phyloP scores from a whole-genome alignment of 1,284 basidiomycete species.

The Psilocybe mexicana region DNA sequence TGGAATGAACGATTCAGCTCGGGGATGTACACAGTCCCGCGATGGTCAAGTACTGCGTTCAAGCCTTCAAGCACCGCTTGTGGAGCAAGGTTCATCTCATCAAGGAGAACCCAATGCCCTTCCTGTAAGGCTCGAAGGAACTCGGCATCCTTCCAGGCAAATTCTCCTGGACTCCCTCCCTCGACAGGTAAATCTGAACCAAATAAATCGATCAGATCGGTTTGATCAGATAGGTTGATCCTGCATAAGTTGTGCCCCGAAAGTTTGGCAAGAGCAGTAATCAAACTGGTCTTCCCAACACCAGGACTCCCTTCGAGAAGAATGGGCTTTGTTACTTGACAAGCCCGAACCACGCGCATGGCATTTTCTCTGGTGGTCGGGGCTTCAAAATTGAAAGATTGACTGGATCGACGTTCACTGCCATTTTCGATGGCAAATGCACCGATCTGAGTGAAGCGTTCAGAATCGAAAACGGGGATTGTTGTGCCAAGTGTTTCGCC shows the following conservation, averaged over 20 bases:
- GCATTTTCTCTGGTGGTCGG: slow-evolving; percentile 91
- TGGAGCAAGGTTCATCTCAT: slow-evolving; percentile 98
- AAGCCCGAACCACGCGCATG: slow-evolving; percentile 87
- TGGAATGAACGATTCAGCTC: slow-evolving; percentile 91
- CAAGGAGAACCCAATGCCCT: slow-evolving; percentile 95
- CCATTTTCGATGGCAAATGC: slow-evolving; percentile 77
- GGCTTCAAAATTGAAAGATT: slow-evolving; percentile 83
- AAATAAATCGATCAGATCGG: slow-evolving; percentile 95
- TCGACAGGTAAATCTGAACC: slow-evolving; percentile 97
- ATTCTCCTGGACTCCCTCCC: slow-evolving; percentile 89
- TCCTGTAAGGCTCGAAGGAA: slow-evolving; percentile 92
- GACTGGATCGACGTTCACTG: slow-evolving; percentile 33
- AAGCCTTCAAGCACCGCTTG: slow-evolving; percentile 96
- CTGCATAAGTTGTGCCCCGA: slow-evolving; percentile 83
- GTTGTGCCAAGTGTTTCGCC: slow-evolving; percentile 28
- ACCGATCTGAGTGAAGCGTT: slow-evolving; percentile 62
- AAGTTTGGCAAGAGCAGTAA: slow-evolving; percentile 84
- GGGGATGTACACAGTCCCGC: slow-evolving; percentile 93
- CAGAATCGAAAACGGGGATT: slow-evolving; percentile 35
- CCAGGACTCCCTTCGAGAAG: slow-evolving; percentile 97
- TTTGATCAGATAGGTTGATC: slow-evolving; percentile 99
- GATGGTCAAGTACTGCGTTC: slow-evolving; percentile 96
- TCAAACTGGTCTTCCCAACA: slow-evolving; percentile 97
- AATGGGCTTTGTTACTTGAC: slow-evolving; percentile 90
- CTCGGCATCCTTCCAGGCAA: slow-evolving; percentile 97